Evolutionary conservation across 352 stramenopile genomes (phyloP).

Genomic region (Pythium sukuiense): DNA sequence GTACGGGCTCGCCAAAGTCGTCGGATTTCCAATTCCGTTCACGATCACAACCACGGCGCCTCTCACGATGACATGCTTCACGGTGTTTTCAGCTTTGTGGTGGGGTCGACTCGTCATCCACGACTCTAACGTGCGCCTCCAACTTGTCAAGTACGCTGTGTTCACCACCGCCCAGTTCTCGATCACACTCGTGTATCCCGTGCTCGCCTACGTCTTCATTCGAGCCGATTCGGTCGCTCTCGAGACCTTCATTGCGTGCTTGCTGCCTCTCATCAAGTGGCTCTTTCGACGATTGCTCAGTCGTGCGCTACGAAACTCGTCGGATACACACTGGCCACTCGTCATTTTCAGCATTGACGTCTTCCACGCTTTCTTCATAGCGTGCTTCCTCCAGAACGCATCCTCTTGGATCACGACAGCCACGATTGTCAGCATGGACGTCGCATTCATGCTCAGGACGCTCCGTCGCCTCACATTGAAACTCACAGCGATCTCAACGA

Average conservation of each 20-base stretch:
- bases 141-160: background rate
- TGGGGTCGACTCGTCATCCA: background rate
- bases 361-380: conserved; percentile 24
- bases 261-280: conserved; percentile 42
- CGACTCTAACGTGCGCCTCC: background rate
- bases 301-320: conserved; percentile 1
- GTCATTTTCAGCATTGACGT: conserved; percentile 21
- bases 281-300: conserved; percentile 34
- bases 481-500: background rate
- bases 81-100: background rate
- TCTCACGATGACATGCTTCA: conserved; percentile 28
- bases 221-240: background rate
- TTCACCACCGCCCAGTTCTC: background rate
- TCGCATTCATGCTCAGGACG: background rate
- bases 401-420: background rate
- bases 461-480: background rate
- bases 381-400: conserved; percentile 18
- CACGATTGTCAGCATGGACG: conserved; percentile 4
- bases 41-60: conserved; percentile 24
- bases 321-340: conserved; percentile 27
- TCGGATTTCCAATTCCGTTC: conserved; percentile 15
- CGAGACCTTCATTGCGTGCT: conserved; percentile 9
- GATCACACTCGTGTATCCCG: conserved; percentile 11
- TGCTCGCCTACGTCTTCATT: conserved; percentile 17
- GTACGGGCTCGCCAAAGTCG: background rate